Evolutionary conservation across 2,329 filamentous ascomycete genomes (phyloP), one percentile per base, ranked within the genome.

Genomic region (Paraphoma sp.): DNA sequence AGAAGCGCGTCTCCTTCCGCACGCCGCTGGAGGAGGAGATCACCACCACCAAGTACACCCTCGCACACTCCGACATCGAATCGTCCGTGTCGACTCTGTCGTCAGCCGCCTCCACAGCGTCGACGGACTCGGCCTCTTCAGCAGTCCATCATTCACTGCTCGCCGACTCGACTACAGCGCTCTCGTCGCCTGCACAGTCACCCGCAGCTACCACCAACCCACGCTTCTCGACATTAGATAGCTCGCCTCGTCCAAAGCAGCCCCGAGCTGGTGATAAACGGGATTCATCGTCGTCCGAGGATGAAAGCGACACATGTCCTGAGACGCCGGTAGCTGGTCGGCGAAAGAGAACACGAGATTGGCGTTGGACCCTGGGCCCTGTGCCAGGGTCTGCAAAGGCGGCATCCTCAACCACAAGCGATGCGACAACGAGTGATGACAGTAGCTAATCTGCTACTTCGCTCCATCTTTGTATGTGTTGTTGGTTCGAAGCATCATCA

Each of bases 11-110:
- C 11, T 81, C 80, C 28, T 88, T 87, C 68, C 79, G 81, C 17
- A 77, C 76, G 11, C 82, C 83, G 16, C 70, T 87, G 28, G 84
- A 85, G 45, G 86, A 88, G 67, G 84, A 86, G 54, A 86, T 88
- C 64, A 79, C 78, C 59, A 88, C 80, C 2, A 78, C 80, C 41
- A 80, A 76, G 54, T 88, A 85, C 71, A 83, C 81, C 5, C 73
- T 82, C 50, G 81, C 82, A 38, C 84, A 87, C 61, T 83, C 82
- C 0, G 86, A 88, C 67, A 73, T 87, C 10, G 73, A 79, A 7
- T 76, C 79, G 46, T 76, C 81, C 5, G 68, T 68, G 29, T 76
- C 71, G 8, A 70, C 75, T 9, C 57, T 73, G 17, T 66, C 67
- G 4, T 69, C 72, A 2, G 58, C 69, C 50, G 57, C 64, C 11